Evolutionary conservation across 805 yeast species (phyloP).

Genomic region (Kockiozyma suomiensis): DNA sequence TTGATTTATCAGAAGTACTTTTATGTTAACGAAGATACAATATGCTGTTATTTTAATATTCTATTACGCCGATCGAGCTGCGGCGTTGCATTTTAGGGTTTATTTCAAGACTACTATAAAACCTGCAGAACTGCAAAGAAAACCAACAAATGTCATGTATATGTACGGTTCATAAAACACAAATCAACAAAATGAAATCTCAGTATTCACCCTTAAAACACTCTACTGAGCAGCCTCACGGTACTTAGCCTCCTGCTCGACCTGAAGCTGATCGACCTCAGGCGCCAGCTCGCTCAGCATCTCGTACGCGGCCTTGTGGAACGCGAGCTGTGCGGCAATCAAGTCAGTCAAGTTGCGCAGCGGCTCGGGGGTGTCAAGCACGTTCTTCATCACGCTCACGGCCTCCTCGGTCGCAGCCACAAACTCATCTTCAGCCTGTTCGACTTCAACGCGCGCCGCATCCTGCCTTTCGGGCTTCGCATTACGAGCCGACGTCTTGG

Average conservation of each 20-base stretch:
- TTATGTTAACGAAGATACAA: too few species aligned
- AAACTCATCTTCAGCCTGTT: slow-evolving; percentile 83
- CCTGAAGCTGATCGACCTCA: slow-evolving; percentile 62
- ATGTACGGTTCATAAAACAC: not conserved
- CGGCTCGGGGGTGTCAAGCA: slow-evolving; percentile 69
- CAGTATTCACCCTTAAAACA: not conserved
- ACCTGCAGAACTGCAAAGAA: not conserved
- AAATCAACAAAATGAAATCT: not conserved
- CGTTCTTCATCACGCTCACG: slow-evolving; percentile 77
- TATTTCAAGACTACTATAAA: not conserved
- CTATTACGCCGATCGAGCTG: not conserved
- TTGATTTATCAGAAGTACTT: too few species aligned
- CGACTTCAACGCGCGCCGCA: slow-evolving; percentile 72
- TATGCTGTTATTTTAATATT: not conserved
- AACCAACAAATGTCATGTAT: not conserved
- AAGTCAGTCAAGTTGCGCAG: slow-evolving; percentile 68
- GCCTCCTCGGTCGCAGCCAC: slow-evolving; percentile 90
- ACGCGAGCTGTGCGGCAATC: slow-evolving; percentile 76
- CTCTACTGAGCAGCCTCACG: slow-evolving; percentile 23
- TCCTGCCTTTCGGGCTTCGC: slow-evolving; percentile 70
- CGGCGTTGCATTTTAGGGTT: not conserved
- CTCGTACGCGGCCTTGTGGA: slow-evolving; percentile 74
- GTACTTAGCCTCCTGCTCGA: slow-evolving; percentile 50
- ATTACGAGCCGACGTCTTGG: slow-evolving; percentile 57
- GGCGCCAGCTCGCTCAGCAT: slow-evolving; percentile 65